Conservation (phyloP, 2,329 filamentous ascomycete genomes). For the Dichotomopilus funicola region DNA sequence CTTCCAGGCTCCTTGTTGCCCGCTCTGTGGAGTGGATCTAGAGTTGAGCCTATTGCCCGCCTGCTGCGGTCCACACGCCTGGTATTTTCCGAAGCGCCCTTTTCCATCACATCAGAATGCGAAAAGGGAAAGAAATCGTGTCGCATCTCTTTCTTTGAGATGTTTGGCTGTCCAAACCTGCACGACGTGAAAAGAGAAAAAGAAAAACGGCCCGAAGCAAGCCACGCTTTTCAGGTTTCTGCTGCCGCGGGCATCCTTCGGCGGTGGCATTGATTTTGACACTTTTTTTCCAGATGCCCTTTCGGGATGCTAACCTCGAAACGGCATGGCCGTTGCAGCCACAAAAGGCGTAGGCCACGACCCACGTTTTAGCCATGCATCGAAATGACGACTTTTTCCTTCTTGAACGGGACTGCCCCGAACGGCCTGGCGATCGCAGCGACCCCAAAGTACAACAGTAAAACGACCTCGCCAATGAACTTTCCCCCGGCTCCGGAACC, state of each 20-base stretch:
- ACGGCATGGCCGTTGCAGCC: neutral
- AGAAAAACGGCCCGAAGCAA: constrained; percentile 8
- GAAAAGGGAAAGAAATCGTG: neutral
- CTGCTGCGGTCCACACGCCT: too few relatives aligned
- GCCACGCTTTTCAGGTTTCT: constrained; percentile 1
- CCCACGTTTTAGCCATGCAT: constrained; percentile 1
- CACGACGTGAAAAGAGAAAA: neutral
- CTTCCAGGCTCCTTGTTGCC: too few relatives aligned
- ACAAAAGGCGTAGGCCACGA: neutral
- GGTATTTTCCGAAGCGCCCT: neutral
- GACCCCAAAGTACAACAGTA: too few relatives aligned
- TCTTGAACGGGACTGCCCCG: neutral
- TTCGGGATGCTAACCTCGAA: constrained; percentile 1
- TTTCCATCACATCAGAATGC: neutral
- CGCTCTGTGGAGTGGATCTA: too few relatives aligned
- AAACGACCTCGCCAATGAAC: too few relatives aligned
- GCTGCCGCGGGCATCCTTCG: neutral
- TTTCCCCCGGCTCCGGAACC: too few relatives aligned
- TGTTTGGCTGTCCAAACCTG: neutral
- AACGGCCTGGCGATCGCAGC: too few relatives aligned
- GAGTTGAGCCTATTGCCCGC: too few relatives aligned
- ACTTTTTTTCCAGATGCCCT: neutral
- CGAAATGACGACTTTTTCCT: neutral
- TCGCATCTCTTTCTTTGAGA: neutral
- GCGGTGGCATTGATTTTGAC: too few relatives aligned